Base-by-base conservation (phyloP, 2,329 filamentous ascomycete genomes). In the Basipetospora chlamydospora region DNA sequence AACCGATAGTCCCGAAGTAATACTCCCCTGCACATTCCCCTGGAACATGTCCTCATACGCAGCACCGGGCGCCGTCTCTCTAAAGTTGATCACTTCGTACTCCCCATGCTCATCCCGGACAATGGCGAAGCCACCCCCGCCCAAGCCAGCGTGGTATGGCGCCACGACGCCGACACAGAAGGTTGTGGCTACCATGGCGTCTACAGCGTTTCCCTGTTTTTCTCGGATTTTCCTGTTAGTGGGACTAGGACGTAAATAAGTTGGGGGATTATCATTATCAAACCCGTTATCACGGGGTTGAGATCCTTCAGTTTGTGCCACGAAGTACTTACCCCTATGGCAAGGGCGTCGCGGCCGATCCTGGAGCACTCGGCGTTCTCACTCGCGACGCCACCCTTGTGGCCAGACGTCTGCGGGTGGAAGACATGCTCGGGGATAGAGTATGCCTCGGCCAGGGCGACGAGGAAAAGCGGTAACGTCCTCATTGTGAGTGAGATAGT, bases 51-150 rank as follows among this genome's bases (percentile, higher is more conserved):
- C 73, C 55, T 86, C 66, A 44, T 68, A 77, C 0, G 86, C 82
- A 0, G 83, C 81, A 0, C 78, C 80, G 1, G 88, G 88, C 0
- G 88, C 88, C 0, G 80, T 75, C 55, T 96, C 88, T 32, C 88
- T 70, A 51, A 93, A 96, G 57, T 96, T 88, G 46, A 96, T 76
- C 40, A 78, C 77, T 50, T 93, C 85, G 51, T 87, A 92, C 13
- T 64, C 63, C n/a, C 85, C 85, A 40, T 83, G 64, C 12, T 72
- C 60, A 23, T 73, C 67, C 33, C 83, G 76, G 5, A 94, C 72
- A 5, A 94, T 65, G 68, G 86, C 81, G 58, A 96, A 96, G 2
- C 88, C 88, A 28, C 88, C 88, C 6, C 88, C 88, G 15, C 83
- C 87, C 41, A 95, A 80, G 12, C 88, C 87, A 28, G 71, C 73